A percentile compares a stretch with the other conserved stretches of the same genome.
phyloP scores from a whole-genome alignment of 768 basidiomycete species.

The Psilocybe subaeruginosa region DNA sequence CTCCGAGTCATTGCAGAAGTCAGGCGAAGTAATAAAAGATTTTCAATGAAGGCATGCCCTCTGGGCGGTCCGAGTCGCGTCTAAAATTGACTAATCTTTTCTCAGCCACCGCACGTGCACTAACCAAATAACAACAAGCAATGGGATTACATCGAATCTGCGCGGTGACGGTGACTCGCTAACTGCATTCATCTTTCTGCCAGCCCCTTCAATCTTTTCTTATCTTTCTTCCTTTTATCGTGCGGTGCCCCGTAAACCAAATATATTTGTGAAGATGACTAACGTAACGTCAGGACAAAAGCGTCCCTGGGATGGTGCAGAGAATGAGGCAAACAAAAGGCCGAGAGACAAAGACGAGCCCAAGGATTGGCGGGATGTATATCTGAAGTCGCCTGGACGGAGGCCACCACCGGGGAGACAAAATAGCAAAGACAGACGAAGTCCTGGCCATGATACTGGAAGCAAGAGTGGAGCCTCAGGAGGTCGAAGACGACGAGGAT shows the following conservation, averaged over 20 bases:
- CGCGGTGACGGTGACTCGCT: background rate
- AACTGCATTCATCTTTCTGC: conserved; percentile 12
- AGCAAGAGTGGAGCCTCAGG: conserved; percentile 17
- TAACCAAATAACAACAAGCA: background rate
- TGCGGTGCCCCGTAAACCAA: conserved; percentile 80
- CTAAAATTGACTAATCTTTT: too few species aligned
- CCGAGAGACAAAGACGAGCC: conserved; percentile 56
- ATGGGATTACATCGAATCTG: background rate
- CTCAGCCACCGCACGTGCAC: background rate
- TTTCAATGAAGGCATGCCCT: too few species aligned
- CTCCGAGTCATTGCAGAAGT: too few species aligned
- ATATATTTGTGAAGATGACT: conserved; percentile 61
- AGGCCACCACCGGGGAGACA: conserved; percentile 32
- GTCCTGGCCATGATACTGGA: conserved; percentile 18
- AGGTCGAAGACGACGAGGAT: conserved; percentile 18
- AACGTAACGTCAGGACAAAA: conserved; percentile 84
- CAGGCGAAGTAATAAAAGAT: too few species aligned
- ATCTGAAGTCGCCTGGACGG: conserved; percentile 45
- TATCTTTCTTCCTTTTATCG: conserved; percentile 51
- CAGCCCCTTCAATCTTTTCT: conserved; percentile 12
- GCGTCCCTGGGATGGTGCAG: conserved; percentile 71
- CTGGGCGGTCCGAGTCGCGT: too few species aligned
- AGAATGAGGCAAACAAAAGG: conserved; percentile 54
- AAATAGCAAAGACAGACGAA: conserved; percentile 29
- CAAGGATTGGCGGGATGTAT: conserved; percentile 73